phyloP scores from a whole-genome alignment of 441 rosid genomes.

The Viola pubescens region DNA sequence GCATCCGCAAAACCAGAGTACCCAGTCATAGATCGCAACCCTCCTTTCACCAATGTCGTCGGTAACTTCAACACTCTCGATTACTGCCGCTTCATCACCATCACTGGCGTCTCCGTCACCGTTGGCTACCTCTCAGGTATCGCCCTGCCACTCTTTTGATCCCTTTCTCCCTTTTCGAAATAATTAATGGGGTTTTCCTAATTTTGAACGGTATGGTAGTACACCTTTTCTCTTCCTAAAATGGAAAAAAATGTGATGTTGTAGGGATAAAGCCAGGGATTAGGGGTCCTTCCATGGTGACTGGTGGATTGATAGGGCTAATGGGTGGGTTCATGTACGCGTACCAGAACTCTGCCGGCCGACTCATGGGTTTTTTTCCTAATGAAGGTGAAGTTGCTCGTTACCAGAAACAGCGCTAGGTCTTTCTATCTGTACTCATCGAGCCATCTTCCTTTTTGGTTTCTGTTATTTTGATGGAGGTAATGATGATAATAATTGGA shows the following conservation, averaged over 20 bases:
- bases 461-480: not conserved
- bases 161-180: not conserved
- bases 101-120: constrained; percentile 86
- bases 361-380: constrained; percentile 95
- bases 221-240: too few relatives aligned
- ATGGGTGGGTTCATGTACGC: constrained; percentile 99
- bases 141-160: not conserved
- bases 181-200: not conserved
- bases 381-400: constrained; percentile 78
- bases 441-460: not conserved
- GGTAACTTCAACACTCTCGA: constrained; percentile 81
- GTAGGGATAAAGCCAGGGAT: constrained; percentile 84
- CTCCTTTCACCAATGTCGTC: constrained; percentile 60
- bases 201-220: not conserved
- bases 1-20: constrained; percentile 58
- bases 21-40: constrained; percentile 69
- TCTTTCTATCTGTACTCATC: constrained; percentile 16
- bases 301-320: constrained; percentile 86
- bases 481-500: constrained; percentile 12
- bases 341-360: constrained; percentile 90
- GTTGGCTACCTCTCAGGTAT: constrained; percentile 93
- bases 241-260: not conserved
- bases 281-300: constrained; percentile 88
- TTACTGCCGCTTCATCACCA: constrained; percentile 66
- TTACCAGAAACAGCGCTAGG: constrained; percentile 50